Evolutionary conservation across 768 basidiomycete species (phyloP), one percentile per base, ranked within the genome.

Genomic region (Hygrocybe punicea): DNA sequence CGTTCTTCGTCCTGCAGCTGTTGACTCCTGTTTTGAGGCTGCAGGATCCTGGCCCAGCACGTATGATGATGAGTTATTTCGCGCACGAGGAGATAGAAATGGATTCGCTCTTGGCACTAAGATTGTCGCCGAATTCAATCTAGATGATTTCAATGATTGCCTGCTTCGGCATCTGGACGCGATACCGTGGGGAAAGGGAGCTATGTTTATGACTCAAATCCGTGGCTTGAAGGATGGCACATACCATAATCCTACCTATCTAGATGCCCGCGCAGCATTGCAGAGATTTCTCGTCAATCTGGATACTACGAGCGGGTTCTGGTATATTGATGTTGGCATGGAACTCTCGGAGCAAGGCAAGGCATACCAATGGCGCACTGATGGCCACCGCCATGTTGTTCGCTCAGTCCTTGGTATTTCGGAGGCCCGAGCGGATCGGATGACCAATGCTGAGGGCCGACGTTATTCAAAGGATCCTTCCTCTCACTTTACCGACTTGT

Each of bases 251-350:
- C 19, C 35, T 23, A n/a, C 19, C 3, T 14, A 17, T 3, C 14
- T 14, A 7, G 4, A 35, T 7, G 34, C 52, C 11, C 11, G 24
- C 9, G 6, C 9, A 2, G 37, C 33, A 6, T 40, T 53, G 4
- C 17, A 36, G 4, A 21, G 40, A 39, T 23, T 39, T 23, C 37
- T 42, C 3, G 23, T n/a, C 3, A 14, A 42, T 6, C 8, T 53
- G 9, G 52, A 42, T 14, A 36, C 29, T 24, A 4, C 3, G 14
- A 17, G 23, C 10, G 52, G 52, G 14, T 14, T 14, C 5, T 53
- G 52, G 52, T 53, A 10, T 17, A 21, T 53, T 2, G 52, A 53
- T 53, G 52, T 53, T 23, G 52, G 52, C 11, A 16, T 53, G 6
- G 52, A 53, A 21, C 4, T 53, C 19, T 40, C n/a, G 6, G 52